Conservation (phyloP, 495 filamentous ascomycete genomes). For the Gamarada debralockiae region DNA sequence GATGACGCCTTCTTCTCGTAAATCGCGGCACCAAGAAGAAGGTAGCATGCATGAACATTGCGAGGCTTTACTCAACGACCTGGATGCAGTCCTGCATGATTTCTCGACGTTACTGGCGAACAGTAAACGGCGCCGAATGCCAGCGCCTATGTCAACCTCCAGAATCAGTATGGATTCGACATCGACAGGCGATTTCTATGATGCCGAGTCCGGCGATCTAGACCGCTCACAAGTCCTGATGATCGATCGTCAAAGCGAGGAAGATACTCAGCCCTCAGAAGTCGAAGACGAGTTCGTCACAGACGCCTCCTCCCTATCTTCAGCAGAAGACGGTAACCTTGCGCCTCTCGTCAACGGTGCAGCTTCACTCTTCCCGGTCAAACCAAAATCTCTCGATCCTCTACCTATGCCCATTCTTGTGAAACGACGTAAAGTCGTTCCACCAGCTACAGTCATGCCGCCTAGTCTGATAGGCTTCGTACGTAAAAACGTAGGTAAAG, state of each 20-base stretch:
- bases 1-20: conserved; percentile 14
- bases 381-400: conserved; percentile 71
- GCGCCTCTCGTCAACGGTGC: conserved; percentile 38
- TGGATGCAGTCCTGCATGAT: conserved; percentile 77
- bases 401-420: conserved; percentile 65
- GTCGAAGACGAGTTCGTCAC: conserved; percentile 53
- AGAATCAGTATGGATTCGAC: conserved; percentile 80
- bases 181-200: conserved; percentile 83
- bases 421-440: conserved; percentile 65
- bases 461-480: conserved; percentile 91
- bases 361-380: conserved; percentile 61
- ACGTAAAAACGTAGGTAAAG: conserved; percentile 97
- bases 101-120: conserved; percentile 72
- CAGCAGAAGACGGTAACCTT: conserved; percentile 48
- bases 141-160: conserved; percentile 45
- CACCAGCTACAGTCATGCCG: conserved; percentile 67
- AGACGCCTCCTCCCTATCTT: conserved; percentile 58
- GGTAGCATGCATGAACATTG: conserved; percentile 70
- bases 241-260: conserved; percentile 63
- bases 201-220: conserved; percentile 69
- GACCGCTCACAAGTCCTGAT: conserved; percentile 66
- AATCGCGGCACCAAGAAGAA: conserved; percentile 34
- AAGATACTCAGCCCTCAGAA: conserved; percentile 49
- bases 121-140: conserved; percentile 72
- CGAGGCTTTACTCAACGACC: conserved; percentile 71